Evolutionary conservation across 148 eudicot genomes (phyloP), one percentile per base, ranked within the genome.

Genomic region (Heliosperma pusillum): DNA sequence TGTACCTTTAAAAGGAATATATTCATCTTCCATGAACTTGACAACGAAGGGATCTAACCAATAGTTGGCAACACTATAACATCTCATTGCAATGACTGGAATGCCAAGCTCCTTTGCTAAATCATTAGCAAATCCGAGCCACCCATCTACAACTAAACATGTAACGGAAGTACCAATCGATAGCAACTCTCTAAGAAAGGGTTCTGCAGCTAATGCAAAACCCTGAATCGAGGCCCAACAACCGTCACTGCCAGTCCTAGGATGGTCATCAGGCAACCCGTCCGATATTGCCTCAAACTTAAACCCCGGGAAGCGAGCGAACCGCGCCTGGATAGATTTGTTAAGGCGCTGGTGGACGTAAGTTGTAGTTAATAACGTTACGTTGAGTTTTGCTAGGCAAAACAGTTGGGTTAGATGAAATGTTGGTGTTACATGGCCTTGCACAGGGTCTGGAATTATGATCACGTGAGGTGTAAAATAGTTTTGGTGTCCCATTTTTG

Each of bases 351-450:
- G 56, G 57, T 69, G 72, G 33, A 69, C 24, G 58, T 69, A 12
- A 33, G 72, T 45, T 9, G 72, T 36, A 13, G 19, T 69, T 69
- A 69, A 5, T 1, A 69, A 22, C 9, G 72, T 69, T 44, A 69
- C 20, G 57, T 69, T 45, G 19, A 69, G 3, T 20, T 69, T 69
- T 69, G 57, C 30, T 1, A 44, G 30, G 72, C 72, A 44, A 2
- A 69, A 30, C 3, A 69, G 33, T 22, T 69, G 33, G 13, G 72
- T 33, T 3, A 69, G 40, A 33, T 69, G 57, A 45, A 69, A 57
- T 27, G 22, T 24, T 13, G 72, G 72, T 8, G 72, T 69, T 2
- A 69, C 72, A 45, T 69, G 72, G 72, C 72, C 72, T 24, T 69
- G 72, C 45, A 69, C 11, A 10, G 72, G 72, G 2, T 69, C 29